These are phyloP conservation scores for Linnemannia exigua DNA, from an alignment of 192 early-diverging fungal species.

Conservation along the genomic window DNA sequence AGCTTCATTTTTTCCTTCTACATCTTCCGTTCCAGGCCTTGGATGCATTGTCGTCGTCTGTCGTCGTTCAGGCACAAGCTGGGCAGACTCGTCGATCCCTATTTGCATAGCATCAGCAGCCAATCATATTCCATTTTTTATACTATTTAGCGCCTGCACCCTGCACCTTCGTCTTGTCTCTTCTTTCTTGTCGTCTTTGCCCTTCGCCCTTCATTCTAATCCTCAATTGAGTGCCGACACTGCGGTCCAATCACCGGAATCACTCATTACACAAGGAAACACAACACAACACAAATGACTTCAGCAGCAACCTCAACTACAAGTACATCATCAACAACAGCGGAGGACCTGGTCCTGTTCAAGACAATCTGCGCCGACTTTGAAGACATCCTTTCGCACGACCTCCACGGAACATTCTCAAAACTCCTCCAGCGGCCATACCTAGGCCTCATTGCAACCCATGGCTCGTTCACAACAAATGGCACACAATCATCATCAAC, in stretches of 20 bases:
- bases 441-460: not conserved
- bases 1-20: not conserved
- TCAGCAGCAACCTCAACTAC: not conserved
- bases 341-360: slow-evolving; percentile 11
- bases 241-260: too few relatives aligned
- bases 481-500: not conserved
- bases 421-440: slow-evolving; percentile 17
- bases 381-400: slow-evolving; percentile 37
- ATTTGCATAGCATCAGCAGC: too few relatives aligned
- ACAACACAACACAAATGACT: not conserved
- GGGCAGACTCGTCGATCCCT: too few relatives aligned
- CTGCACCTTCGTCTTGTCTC: not conserved
- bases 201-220: not conserved
- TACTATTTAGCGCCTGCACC: not conserved
- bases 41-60: too few relatives aligned
- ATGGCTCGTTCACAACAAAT: not conserved
- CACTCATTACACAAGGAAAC: too few relatives aligned
- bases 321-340: not conserved
- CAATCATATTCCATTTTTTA: not conserved
- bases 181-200: not conserved
- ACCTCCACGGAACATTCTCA: slow-evolving; percentile 34
- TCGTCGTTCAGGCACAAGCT: too few relatives aligned
- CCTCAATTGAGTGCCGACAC: too few relatives aligned
- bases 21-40: too few relatives aligned
- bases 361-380: slow-evolving; percentile 42